Conservation (phyloP, 306 rosid species). For the Spatholobus suberectus region DNA sequence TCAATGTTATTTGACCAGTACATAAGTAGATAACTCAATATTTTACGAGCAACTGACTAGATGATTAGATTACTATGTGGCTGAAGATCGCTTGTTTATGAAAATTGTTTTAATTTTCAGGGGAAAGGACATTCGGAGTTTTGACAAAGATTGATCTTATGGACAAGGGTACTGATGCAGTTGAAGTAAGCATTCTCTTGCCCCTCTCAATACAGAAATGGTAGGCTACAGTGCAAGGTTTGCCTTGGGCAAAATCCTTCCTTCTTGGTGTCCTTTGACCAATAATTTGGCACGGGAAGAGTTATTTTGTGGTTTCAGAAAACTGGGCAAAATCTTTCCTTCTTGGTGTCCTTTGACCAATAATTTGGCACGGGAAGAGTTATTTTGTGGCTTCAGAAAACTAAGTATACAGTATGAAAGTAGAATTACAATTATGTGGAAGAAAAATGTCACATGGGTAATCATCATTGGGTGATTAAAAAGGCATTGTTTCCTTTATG, state of each 20-base stretch:
- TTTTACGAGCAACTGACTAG: conserved; percentile 2
- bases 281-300: not conserved
- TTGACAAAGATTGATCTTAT: conserved; percentile 98
- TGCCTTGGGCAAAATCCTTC: not conserved
- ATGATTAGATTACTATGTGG: conserved; percentile 26
- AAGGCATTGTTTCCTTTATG: conserved; percentile 9
- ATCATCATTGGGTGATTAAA: conserved; percentile 27
- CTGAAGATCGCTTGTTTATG: conserved; percentile 26
- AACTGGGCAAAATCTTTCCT: conserved; percentile 5
- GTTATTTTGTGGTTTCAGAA: not conserved
- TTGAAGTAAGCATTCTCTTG: conserved; percentile 70
- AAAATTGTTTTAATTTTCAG: conserved; percentile 51
- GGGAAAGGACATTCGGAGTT: conserved; percentile 97
- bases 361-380: not conserved
- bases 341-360: not conserved
- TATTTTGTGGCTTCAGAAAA: not conserved
- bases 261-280: not conserved
- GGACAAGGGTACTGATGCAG: conserved; percentile 99
- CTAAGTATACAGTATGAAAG: not conserved
- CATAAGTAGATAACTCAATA: conserved; percentile 3
- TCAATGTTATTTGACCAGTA: not conserved
- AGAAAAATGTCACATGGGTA: not conserved
- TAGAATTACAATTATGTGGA: conserved; percentile 11
- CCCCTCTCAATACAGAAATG: conserved; percentile 33
- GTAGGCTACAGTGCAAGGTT: conserved; percentile 13